A percentile compares a stretch with the other conserved stretches of the same genome.
Conservation (phyloP, 2,329 filamentous ascomycete species). For the Berkeleyomyces basicola region DNA sequence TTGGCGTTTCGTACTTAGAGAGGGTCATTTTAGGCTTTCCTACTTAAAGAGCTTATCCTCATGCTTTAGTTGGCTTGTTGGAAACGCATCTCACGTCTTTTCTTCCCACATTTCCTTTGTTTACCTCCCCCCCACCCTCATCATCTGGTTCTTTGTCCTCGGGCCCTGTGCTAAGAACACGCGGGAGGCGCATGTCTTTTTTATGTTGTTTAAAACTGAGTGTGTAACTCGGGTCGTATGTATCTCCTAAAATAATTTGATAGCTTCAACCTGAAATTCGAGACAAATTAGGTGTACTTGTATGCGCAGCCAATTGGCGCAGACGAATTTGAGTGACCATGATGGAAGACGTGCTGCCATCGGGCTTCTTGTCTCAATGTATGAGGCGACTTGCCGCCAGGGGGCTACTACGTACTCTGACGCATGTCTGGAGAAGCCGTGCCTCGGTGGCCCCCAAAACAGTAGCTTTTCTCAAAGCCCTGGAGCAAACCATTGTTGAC, state of each 20-base stretch:
- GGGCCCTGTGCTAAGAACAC: background rate
- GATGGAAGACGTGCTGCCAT: too few species aligned
- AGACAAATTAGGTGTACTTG: background rate
- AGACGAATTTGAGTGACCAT: too few species aligned
- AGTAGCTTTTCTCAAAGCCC: too few species aligned
- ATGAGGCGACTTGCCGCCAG: too few species aligned
- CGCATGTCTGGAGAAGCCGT: too few species aligned
- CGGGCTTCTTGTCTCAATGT: too few species aligned
- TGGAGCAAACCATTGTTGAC: too few species aligned
- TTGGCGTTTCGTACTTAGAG: constrained; percentile 12
- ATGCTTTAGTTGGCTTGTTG: background rate
- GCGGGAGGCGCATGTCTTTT: background rate
- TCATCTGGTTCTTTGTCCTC: background rate
- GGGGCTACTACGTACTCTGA: too few species aligned
- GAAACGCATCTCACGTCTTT: background rate
- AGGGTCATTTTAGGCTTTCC: constrained; percentile 6
- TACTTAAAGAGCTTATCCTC: background rate
- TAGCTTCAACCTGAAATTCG: background rate
- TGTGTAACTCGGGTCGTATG: background rate
- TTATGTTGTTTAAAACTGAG: background rate
- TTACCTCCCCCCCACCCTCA: background rate
- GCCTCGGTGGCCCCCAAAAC: too few species aligned
- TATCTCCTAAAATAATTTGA: background rate
- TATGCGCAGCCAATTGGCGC: too few species aligned
- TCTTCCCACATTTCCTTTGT: background rate